Evolutionary conservation across 768 basidiomycete species (phyloP).

Genomic region (Dioszegia aurantiaca): DNA sequence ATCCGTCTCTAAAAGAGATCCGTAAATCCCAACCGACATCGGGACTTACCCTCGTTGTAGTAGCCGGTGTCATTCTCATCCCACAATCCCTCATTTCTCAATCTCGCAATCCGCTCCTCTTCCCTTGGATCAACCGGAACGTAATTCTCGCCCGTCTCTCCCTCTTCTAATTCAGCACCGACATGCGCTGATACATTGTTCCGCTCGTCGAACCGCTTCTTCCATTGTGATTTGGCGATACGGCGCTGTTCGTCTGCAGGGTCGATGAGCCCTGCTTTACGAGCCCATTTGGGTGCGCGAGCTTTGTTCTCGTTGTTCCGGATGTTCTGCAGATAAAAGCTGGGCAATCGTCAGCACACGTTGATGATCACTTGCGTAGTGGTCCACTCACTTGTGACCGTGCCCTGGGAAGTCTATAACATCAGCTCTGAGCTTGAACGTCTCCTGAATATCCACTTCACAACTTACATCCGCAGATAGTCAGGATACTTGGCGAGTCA

Average conservation of each 20-base stretch:
- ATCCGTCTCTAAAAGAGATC: too few relatives aligned
- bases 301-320: constrained; percentile 89
- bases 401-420: constrained; percentile 61
- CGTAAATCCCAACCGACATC: background rate
- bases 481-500: constrained; percentile 57
- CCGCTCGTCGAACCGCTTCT: constrained; percentile 77
- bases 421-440: background rate
- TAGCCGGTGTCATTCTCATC: constrained; percentile 44
- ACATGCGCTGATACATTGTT: constrained; percentile 68
- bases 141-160: constrained; percentile 58
- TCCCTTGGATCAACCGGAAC: constrained; percentile 36
- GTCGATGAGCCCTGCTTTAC: constrained; percentile 80
- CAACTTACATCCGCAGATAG: constrained; percentile 73
- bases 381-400: constrained; percentile 71
- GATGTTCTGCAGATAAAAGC: constrained; percentile 67
- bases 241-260: constrained; percentile 73
- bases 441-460: too few relatives aligned
- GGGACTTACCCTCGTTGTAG: constrained; percentile 48
- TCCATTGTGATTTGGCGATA: constrained; percentile 80
- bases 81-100: constrained; percentile 49
- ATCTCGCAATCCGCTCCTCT: constrained; percentile 28
- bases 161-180: constrained; percentile 71
- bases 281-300: constrained; percentile 94
- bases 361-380: too few relatives aligned
- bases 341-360: constrained; percentile 5